phyloP scores from a whole-genome alignment of 73 alveolate genomes.

The Breviolum minutum region DNA sequence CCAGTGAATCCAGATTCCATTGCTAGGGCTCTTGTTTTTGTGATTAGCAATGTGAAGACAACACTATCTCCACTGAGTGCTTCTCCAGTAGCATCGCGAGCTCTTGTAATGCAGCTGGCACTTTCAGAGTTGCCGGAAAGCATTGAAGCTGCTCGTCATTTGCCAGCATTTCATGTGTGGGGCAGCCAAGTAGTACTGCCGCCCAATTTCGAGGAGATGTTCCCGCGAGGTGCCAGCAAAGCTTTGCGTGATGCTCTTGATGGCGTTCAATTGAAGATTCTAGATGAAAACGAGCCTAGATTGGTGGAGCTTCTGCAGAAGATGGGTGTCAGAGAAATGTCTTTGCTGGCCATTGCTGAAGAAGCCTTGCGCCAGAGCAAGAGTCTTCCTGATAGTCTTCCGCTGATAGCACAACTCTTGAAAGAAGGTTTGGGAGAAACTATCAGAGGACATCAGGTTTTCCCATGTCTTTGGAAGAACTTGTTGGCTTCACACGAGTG shows the following conservation, averaged over 20 bases:
- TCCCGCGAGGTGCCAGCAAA: background rate
- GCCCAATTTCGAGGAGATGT: background rate
- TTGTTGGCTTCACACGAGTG: background rate
- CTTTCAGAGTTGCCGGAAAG: background rate
- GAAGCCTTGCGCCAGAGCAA: background rate
- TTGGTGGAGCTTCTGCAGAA: background rate
- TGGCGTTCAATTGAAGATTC: background rate
- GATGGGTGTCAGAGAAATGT: background rate
- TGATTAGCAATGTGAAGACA: background rate
- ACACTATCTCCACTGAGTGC: background rate
- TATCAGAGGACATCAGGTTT: background rate
- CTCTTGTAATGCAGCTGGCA: background rate
- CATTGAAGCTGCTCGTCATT: background rate
- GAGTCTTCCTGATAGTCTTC: too few relatives aligned
- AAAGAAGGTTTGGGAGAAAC: background rate
- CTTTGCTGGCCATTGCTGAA: background rate
- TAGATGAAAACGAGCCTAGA: background rate
- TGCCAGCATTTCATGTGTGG: constrained; percentile 32
- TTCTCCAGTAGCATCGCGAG: background rate
- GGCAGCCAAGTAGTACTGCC: background rate
- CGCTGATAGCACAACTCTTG: constrained; percentile 4
- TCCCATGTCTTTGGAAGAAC: background rate
- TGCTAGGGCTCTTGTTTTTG: constrained; percentile 13
- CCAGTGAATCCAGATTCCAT: background rate
- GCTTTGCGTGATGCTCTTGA: background rate